phyloP scores from a whole-genome alignment of 768 basidiomycete species.

The Mycena belliarum region DNA sequence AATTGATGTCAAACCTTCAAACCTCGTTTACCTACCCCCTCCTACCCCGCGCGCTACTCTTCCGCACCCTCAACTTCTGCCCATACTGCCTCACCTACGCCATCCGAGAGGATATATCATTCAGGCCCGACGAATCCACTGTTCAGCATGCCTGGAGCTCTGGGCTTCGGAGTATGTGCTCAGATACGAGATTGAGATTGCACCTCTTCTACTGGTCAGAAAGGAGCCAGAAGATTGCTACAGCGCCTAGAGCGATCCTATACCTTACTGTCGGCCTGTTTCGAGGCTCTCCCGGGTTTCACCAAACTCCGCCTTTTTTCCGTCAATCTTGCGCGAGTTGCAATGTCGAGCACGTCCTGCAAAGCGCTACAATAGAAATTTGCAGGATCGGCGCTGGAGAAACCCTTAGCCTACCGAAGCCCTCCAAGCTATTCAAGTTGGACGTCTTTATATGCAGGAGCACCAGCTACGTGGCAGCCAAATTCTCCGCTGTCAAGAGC shows the following conservation, averaged over 20 bases:
- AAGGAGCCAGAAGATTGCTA: too few species aligned
- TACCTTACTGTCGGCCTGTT: background rate
- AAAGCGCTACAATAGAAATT: background rate
- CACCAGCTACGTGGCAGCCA: background rate
- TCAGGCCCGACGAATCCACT: too few species aligned
- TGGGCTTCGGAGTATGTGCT: background rate
- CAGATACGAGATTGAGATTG: background rate
- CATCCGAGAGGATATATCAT: too few species aligned
- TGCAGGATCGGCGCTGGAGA: background rate
- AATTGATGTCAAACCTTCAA: too few species aligned
- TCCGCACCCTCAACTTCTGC: too few species aligned
- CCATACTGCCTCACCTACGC: too few species aligned
- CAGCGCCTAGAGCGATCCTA: background rate
- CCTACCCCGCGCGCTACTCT: too few species aligned
- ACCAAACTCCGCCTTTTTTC: background rate
- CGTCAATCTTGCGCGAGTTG: background rate
- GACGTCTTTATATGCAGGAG: background rate
- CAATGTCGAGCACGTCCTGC: background rate
- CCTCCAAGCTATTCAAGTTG: background rate
- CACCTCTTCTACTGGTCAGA: background rate
- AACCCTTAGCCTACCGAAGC: background rate
- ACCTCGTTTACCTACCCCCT: too few species aligned
- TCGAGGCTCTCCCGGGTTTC: background rate
- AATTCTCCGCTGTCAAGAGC: background rate
- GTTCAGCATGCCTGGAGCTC: background rate